Conservation (phyloP, 768 basidiomycete species). For the Psilocybe sp. region DNA sequence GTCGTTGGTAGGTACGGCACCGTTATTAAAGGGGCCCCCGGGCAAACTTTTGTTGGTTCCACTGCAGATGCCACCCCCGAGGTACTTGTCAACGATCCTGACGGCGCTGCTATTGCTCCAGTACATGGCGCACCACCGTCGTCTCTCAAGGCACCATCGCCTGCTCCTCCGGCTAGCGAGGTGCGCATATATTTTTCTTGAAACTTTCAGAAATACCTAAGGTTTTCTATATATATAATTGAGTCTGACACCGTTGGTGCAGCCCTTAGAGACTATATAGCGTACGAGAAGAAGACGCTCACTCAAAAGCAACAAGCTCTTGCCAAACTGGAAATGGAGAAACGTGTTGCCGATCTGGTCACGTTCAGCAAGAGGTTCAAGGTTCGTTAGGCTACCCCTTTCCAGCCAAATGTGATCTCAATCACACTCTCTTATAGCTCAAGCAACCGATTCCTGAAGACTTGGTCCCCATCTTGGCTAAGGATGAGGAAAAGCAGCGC, state of each 20-base stretch:
- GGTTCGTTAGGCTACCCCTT: slow-evolving; percentile 45
- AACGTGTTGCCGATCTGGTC: slow-evolving; percentile 87
- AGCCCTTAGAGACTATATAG: slow-evolving; percentile 91
- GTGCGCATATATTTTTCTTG: slow-evolving; percentile 25
- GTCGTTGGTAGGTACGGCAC: slow-evolving; percentile 73
- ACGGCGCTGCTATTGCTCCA: slow-evolving; percentile 49
- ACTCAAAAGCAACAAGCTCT: slow-evolving; percentile 89
- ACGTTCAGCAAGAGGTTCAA: slow-evolving; percentile 95
- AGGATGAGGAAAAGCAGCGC: slow-evolving; percentile 89
- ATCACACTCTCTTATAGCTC: slow-evolving; percentile 44
- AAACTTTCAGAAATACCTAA: not conserved
- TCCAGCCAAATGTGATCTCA: not conserved
- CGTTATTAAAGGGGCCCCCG: slow-evolving; percentile 63
- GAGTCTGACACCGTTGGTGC: slow-evolving; percentile 68
- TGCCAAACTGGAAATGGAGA: slow-evolving; percentile 92
- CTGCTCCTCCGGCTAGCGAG: slow-evolving; percentile 49
- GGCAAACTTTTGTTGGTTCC: slow-evolving; percentile 13
- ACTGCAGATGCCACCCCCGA: slow-evolving; percentile 45
- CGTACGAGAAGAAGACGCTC: slow-evolving; percentile 84
- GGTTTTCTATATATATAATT: slow-evolving; percentile 10
- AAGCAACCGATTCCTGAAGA: slow-evolving; percentile 96
- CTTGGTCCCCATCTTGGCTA: slow-evolving; percentile 89
- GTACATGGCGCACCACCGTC: slow-evolving; percentile 40
- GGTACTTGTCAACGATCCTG: slow-evolving; percentile 76
- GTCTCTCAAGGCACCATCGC: slow-evolving; percentile 61